Evolutionary conservation across 1,284 basidiomycete genomes (phyloP), one percentile per base, ranked within the genome.

Genomic region (Hemileia vastatrix): DNA sequence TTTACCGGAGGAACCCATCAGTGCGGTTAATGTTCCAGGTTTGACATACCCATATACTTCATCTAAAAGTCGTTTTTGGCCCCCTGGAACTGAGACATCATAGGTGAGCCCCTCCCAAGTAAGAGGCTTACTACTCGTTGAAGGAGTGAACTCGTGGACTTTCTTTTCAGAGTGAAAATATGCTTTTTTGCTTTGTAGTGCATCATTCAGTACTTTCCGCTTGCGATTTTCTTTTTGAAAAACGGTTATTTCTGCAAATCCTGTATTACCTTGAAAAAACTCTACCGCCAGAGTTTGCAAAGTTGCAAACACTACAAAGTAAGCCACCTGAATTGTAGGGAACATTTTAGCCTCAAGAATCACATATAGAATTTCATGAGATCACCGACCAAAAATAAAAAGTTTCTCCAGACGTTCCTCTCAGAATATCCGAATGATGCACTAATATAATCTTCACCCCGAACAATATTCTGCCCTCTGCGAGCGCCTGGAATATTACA

Each of bases 11-110:
- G 76, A 71, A 9, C 52, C 52, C 78, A 80, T 79, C 18, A 80
- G 67, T 0, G 79, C 79, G 18, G 78, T 79, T 31, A 81, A 73
- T 1, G 75, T 77, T 4, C 80, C 79, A 1, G 79, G 78, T 69
- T 78, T 77, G 71, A 79, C 78, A 68, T 77, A 80, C 0, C 81
- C 81, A 44, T 72, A 77, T 19, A 82, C 77, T 40, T 77, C 71
- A 68, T 80, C 73, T 54, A 81, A 77, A 6, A 81, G 69, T 33
- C 75, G 70, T 32, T 71, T 69, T 9, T 77, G 69, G 23, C 77
- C 74, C 15, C 74, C 76, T 32, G 73, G 69, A 31, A 77, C 76
- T 43, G 76, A 72, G 1, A 80, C 79, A 27, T 71, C 75, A 70
- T 81, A 81, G 15, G 67, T 70, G 23, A 81, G 69, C 61, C 79